phyloP scores from a whole-genome alignment of 192 early-diverging fungal species.

The Podila horticola region DNA sequence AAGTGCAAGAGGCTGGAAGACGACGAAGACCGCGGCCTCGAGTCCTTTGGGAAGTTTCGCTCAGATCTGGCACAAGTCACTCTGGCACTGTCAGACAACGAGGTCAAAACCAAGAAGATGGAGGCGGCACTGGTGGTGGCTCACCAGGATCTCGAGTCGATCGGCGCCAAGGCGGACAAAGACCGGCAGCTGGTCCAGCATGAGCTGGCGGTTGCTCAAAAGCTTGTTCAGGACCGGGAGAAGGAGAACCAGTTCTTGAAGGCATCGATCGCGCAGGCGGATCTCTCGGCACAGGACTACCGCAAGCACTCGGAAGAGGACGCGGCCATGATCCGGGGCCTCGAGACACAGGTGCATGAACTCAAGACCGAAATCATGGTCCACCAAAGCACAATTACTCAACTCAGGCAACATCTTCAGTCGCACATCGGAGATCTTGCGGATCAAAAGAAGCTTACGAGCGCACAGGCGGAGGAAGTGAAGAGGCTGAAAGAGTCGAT shows the following conservation, averaged over 20 bases:
- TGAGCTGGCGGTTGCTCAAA: neutral
- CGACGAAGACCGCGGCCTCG: neutral
- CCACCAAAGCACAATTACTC: neutral
- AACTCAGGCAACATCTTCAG: neutral
- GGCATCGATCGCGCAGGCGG: neutral
- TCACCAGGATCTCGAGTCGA: slow-evolving; percentile 15
- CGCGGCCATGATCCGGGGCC: neutral
- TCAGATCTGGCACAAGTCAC: neutral
- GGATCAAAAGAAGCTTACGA: neutral
- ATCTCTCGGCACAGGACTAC: slow-evolving; percentile 2
- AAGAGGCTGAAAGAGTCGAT: neutral
- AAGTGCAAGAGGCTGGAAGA: slow-evolving; percentile 10
- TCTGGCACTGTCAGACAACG: neutral
- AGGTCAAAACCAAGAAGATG: neutral
- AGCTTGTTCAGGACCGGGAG: neutral
- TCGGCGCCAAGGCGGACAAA: neutral
- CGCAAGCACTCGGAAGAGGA: slow-evolving; percentile 3
- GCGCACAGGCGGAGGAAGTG: neutral
- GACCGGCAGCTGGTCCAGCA: slow-evolving; percentile 7
- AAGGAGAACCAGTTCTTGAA: slow-evolving; percentile 26
- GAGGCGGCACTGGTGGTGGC: slow-evolving; percentile 11
- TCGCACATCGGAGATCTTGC: neutral
- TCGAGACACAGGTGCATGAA: neutral
- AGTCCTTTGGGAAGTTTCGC: neutral
- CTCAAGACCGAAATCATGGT: neutral